Evolutionary conservation across 129 eudicot genomes (phyloP).

Genomic region (Centella asiatica): DNA sequence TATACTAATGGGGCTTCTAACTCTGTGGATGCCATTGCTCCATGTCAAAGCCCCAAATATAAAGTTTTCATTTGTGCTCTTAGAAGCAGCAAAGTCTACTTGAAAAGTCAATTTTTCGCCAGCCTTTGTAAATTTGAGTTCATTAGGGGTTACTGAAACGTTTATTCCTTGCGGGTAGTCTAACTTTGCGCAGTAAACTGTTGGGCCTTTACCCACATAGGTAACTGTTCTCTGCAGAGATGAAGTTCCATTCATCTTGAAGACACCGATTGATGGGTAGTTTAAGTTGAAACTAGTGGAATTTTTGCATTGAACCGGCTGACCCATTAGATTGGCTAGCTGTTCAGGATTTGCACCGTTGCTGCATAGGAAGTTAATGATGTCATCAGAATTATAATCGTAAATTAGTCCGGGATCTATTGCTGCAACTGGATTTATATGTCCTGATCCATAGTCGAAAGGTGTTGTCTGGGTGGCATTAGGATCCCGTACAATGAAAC

Average conservation of each 20-base stretch:
- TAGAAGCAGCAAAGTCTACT: conserved; percentile 35
- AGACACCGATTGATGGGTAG: conserved; percentile 65
- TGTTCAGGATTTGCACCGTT: conserved; percentile 49
- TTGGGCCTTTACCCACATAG: conserved; percentile 45
- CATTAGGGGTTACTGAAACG: conserved; percentile 40
- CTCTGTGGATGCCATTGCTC: conserved; percentile 40
- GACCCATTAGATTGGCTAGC: conserved; percentile 41
- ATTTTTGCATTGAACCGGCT: conserved; percentile 31
- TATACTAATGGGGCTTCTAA: conserved; percentile 53
- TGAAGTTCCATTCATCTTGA: conserved; percentile 38
- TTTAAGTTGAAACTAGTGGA: conserved; percentile 38
- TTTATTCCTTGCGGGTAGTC: conserved; percentile 44
- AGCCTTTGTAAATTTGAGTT: conserved; percentile 25
- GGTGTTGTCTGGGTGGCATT: conserved; percentile 38
- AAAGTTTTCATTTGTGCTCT: conserved; percentile 43
- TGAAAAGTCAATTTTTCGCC: conserved; percentile 49
- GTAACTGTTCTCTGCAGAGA: conserved; percentile 57
- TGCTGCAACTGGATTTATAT: conserved; percentile 52
- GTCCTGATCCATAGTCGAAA: conserved; percentile 66
- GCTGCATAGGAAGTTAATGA: conserved; percentile 56
- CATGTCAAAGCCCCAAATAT: conserved; percentile 59
- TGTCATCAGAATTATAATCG: conserved; percentile 38
- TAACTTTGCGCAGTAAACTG: conserved; percentile 36
- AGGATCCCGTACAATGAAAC: conserved; percentile 32
- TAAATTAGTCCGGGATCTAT: conserved; percentile 52